These are phyloP conservation scores for Aspergillus melleus DNA, from an alignment of 2,329 filamentous ascomycete species.

Conservation along the genomic window DNA sequence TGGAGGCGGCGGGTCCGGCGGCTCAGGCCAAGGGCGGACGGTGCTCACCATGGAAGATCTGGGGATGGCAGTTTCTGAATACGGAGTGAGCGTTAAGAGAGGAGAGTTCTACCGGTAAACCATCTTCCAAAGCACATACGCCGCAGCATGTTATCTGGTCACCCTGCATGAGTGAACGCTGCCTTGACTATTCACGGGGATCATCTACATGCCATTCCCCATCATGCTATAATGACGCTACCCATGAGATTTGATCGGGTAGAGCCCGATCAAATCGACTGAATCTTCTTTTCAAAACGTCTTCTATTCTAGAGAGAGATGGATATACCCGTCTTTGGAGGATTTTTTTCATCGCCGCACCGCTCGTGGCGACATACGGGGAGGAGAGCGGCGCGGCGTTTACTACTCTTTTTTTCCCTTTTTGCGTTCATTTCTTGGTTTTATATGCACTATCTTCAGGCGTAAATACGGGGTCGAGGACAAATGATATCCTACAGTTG, in stretches of 20 bases:
- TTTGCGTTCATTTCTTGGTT: background rate
- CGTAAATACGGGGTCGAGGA: slow-evolving; percentile 14
- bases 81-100: slow-evolving; percentile 95
- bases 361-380: background rate
- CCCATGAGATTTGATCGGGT: background rate
- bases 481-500: slow-evolving; percentile 18
- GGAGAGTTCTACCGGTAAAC: slow-evolving; percentile 88
- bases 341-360: background rate
- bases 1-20: slow-evolving; percentile 85
- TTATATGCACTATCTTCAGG: background rate
- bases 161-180: background rate
- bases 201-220: background rate
- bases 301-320: background rate
- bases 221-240: background rate
- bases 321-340: slow-evolving; percentile 3
- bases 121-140: background rate
- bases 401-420: background rate
- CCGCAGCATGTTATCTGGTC: background rate
- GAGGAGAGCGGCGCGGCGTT: background rate
- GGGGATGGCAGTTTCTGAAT: slow-evolving; percentile 96
- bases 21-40: slow-evolving; percentile 78
- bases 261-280: background rate
- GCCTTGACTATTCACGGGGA: background rate
- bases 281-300: background rate
- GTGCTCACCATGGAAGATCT: slow-evolving; percentile 98